Percentiles rank a stretch among this genome's conserved stretches.
Conservation (phyloP, 352 stramenopile genomes). For the Phytopythium delawarense region DNA sequence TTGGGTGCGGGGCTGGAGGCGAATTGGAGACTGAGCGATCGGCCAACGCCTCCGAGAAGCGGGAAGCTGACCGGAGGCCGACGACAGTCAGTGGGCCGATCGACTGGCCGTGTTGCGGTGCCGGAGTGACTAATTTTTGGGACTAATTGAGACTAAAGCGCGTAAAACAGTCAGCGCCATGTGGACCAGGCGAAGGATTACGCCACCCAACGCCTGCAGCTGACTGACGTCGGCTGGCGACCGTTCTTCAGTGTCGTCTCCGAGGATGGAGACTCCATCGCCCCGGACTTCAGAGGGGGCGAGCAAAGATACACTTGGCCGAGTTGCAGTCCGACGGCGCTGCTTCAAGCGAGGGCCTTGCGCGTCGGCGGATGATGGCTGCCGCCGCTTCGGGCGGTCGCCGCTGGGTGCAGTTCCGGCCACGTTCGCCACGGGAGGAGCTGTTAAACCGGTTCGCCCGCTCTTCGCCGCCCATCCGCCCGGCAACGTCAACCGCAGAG, state of each 20-base stretch:
- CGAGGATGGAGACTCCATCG: too few species aligned
- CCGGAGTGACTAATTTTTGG: not conserved
- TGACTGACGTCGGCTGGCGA: too few species aligned
- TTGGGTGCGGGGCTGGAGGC: slow-evolving; percentile 1
- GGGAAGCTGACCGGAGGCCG: too few species aligned
- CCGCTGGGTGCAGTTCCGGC: not conserved
- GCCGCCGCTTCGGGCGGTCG: not conserved
- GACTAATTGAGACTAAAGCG: not conserved
- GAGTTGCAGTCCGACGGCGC: not conserved
- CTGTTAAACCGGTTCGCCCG: not conserved
- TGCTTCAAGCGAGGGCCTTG: not conserved
- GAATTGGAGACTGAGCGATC: slow-evolving; percentile 7
- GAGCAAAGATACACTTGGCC: too few species aligned
- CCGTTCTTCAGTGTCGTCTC: too few species aligned
- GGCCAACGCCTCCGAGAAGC: not conserved
- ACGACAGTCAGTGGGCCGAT: too few species aligned
- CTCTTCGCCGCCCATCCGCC: too few species aligned
- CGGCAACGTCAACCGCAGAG: too few species aligned
- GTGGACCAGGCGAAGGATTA: slow-evolving; percentile 1
- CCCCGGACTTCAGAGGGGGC: too few species aligned
- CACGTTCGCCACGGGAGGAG: not conserved
- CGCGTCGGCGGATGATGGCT: slow-evolving; percentile 9
- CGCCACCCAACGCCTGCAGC: not conserved
- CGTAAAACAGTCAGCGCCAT: not conserved
- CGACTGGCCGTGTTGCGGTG: not conserved